phyloP scores from a whole-genome alignment of 2,329 filamentous ascomycete genomes.

The Arachnomyces sp. region DNA sequence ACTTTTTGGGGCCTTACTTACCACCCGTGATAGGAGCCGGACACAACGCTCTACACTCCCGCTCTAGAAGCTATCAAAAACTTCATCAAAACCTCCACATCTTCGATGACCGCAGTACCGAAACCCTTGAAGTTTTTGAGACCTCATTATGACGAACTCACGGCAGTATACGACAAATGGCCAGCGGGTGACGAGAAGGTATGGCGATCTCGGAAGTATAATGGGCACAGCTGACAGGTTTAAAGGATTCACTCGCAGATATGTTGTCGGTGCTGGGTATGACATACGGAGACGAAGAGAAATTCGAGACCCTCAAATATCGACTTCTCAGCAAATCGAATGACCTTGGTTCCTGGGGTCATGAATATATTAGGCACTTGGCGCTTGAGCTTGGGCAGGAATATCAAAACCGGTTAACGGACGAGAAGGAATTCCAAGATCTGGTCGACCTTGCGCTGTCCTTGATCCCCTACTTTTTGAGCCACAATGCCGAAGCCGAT shows the following conservation, averaged over 20 bases:
- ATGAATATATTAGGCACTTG: conserved; percentile 94
- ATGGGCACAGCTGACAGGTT: conserved; percentile 7
- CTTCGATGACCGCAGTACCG: conserved; percentile 97
- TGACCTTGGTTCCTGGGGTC: conserved; percentile 94
- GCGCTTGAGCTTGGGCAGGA: conserved; percentile 94
- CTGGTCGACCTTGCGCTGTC: conserved; percentile 74
- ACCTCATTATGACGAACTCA: conserved; percentile 88
- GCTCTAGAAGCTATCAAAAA: conserved; percentile 94
- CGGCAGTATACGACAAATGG: conserved; percentile 85
- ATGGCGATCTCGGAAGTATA: conserved; percentile 19
- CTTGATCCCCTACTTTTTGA: conserved; percentile 87
- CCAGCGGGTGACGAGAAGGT: conserved; percentile 75
- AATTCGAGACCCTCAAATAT: conserved; percentile 93
- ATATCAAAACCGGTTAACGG: conserved; percentile 75
- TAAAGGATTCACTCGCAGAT: conserved; percentile 68
- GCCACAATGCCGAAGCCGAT: conserved; percentile 96
- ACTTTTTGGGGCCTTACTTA: conserved; percentile 1
- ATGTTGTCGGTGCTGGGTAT: conserved; percentile 96
- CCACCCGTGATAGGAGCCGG: conserved; percentile 58
- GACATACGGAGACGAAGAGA: conserved; percentile 96
- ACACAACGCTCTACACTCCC: conserved; percentile 79
- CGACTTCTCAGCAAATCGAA: conserved; percentile 79
- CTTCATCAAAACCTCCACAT: conserved; percentile 98
- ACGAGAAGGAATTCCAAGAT: conserved; percentile 76
- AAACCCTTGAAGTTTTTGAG: conserved; percentile 97